Evolutionary conservation across 108 stramenopile genomes (phyloP), one percentile per base, ranked within the genome.

Genomic region (Cyclostephanos invisitatus): DNA sequence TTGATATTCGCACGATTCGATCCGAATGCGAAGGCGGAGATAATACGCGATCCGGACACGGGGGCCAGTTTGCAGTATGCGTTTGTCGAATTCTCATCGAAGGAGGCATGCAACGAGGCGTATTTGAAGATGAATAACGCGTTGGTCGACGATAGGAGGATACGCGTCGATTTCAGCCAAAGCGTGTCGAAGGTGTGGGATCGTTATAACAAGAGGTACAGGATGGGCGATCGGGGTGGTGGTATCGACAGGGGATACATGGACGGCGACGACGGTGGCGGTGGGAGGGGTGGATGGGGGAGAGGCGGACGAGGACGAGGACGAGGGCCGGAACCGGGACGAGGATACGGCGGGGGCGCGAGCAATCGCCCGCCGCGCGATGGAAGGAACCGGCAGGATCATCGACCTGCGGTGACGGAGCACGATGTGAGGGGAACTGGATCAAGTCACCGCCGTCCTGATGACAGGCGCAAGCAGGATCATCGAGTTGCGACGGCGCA

Each of bases 111-210:
- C 58, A 86, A 85, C 24, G 96, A 98, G 73, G 99, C 99, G 2
- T 99, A 96, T 83, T 92, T 97, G 63, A 98, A 98, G 88, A 99
- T 99, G 99, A 98, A 99, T 78, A 98, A 99, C 85, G 98, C 95
- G 3, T 77, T 99, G 17, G 91, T 99, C 12, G 99, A 99, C 71
- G 98, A 99, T 70, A 85, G 98, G 37, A 81, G 99, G 47, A 99
- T 99, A 50, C 84, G 91, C 57, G 99, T 99, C 35, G 98, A 98
- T 67, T 99, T 99, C 65, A 92, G 91, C 54, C 99, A 99, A 71
- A 95, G 93, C 64, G 98, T 99, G 7, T 84, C 96, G 17, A 98
- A 98, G 74, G 75, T 97, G 7, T 99, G 99, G 99, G 87, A 91
- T 67, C 70, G 83, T 20, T 91, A 89, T 63, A 56, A 81, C 24